phyloP scores from a whole-genome alignment of 2,329 filamentous ascomycete genomes.

The Diaporthe caulivora region DNA sequence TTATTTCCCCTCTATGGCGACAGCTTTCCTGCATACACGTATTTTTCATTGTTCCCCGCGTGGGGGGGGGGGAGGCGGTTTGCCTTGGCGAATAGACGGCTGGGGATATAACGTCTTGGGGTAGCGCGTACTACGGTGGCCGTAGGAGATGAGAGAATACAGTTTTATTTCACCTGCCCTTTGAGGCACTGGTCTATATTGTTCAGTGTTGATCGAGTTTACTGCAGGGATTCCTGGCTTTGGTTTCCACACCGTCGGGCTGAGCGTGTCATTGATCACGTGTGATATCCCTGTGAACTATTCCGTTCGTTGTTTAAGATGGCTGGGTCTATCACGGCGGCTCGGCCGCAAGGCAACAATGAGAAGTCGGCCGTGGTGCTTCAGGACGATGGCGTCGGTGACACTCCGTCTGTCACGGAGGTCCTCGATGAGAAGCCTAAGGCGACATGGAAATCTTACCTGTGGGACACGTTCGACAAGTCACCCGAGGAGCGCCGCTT shows the following conservation, averaged over 20 bases:
- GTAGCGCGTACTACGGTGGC: neutral
- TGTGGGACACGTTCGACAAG: constrained; percentile 62
- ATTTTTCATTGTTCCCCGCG: constrained; percentile 3
- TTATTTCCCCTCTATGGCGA: constrained; percentile 30
- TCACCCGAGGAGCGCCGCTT: constrained; percentile 49
- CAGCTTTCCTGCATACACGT: neutral
- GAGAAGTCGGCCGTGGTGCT: constrained; percentile 13
- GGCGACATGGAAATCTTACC: constrained; percentile 58
- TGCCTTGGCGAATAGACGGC: constrained; percentile 22
- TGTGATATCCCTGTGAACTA: neutral
- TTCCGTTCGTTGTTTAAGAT: neutral
- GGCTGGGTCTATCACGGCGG: neutral
- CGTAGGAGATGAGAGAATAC: neutral
- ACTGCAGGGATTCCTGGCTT: neutral
- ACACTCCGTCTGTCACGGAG: constrained; percentile 28
- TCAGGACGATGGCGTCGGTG: neutral
- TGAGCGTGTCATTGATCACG: neutral
- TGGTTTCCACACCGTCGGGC: neutral
- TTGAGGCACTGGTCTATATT: neutral
- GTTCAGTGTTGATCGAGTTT: neutral
- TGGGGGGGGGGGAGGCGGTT: neutral
- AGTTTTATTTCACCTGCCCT: neutral
- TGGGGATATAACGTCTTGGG: constrained; percentile 21
- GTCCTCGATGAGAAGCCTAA: constrained; percentile 49
- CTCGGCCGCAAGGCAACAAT: constrained; percentile 8